A percentile compares a stretch with the other conserved stretches of the same genome.
phyloP scores from a whole-genome alignment of 2,329 filamentous ascomycete species.

The Blumeriella jaapii region DNA sequence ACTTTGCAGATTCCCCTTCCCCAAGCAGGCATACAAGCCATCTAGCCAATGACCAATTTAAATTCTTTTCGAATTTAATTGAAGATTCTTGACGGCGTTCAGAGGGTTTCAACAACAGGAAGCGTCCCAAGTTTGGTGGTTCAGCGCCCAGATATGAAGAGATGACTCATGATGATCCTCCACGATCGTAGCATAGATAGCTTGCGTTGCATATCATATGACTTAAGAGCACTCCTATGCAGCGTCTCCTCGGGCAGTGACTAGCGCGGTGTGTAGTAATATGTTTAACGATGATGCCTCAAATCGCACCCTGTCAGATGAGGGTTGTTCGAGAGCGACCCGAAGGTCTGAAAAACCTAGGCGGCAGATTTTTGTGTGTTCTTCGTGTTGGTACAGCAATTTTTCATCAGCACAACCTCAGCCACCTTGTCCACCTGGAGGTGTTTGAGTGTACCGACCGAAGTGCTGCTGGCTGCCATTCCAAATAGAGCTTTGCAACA shows the following conservation, averaged over 20 bases:
- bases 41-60: conserved; percentile 23
- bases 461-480: conserved; percentile 16
- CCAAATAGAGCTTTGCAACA: conserved; percentile 26
- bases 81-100: conserved; percentile 34
- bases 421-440: conserved; percentile 36
- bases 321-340: not conserved
- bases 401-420: conserved; percentile 7
- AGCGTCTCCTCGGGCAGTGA: not conserved
- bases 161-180: conserved; percentile 27
- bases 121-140: conserved; percentile 24
- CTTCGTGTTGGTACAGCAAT: conserved; percentile 6
- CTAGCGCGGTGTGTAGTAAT: not conserved
- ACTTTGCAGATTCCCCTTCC: conserved; percentile 58
- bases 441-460: conserved; percentile 33
- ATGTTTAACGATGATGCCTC: not conserved
- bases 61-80: conserved; percentile 22
- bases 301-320: not conserved
- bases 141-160: conserved; percentile 19
- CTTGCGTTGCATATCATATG: conserved; percentile 14
- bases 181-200: conserved; percentile 27
- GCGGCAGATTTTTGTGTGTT: too few species aligned
- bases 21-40: conserved; percentile 63
- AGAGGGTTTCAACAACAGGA: conserved; percentile 44
- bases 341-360: not conserved
- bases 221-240: conserved; percentile 16